Evolutionary conservation across 208 protist genomes (phyloP), one percentile per base, ranked within the genome.

Genomic region (Trypanosoma theileri): DNA sequence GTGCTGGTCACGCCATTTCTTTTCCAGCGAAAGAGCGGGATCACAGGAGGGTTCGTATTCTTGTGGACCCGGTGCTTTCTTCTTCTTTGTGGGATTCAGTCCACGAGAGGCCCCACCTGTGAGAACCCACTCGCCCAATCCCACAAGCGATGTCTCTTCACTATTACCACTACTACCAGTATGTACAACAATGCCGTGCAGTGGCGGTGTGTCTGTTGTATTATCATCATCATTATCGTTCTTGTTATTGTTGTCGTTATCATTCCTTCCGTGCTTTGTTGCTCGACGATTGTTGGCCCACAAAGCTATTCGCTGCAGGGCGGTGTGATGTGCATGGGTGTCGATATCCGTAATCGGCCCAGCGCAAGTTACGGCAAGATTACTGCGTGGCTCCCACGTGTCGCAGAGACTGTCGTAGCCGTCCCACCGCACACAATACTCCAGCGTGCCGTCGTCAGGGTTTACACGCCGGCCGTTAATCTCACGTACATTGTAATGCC

Each of bases 101-200:
- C 46, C 58, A 9, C 41, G 69, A 7, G 80, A 72, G 0, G 54
- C 75, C 4, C 68, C 66, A 12, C 91, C 83, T 3, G 58, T 74
- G 40, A 91, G 66, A 22, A 88, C 72, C 35, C 89, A 71, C 73
- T 89, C 84, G 7, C 88, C 88, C 3, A 94, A 78, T 59, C 86
- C 59, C 16, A 94, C 55, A 4, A 86, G 57, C 0, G 71, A 64
- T 8, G 59, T 75, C 31, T 60, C 59, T 35, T 71, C 42, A n/a
- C 19, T 58, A 58, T 52, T 35, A 7, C 16, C 26, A 28, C 19
- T 28, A 10, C 61, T 58, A 16, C n/a, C 40, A 52, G 8, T 50
- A 53, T 52, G 59, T 44, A 59, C 45, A 50, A 61, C 17, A 11
- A 66, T 41, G 44, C 52, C 59, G 17, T 56, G 50, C 35, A 44